Evolutionary conservation across 2,329 filamentous ascomycete genomes (phyloP), one percentile per base, ranked within the genome.

Genomic region (Fusarium sacchari): DNA sequence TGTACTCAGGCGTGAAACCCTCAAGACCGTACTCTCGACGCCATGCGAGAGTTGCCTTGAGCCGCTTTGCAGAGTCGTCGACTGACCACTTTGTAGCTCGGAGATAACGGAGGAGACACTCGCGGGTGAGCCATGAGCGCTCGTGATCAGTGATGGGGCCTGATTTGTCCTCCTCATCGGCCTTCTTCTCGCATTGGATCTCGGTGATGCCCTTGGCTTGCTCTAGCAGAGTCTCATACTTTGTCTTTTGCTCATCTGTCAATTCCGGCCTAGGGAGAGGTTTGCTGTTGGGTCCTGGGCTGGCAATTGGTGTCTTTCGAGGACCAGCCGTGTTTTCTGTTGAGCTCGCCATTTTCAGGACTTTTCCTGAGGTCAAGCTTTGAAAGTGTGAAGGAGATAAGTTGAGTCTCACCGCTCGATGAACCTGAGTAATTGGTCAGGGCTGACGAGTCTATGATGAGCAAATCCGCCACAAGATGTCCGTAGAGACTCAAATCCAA

Each of bases 91-190:
- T 98, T 42, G 94, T 95, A 26, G 96, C 96, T 67, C 96, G 93
- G 36, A 99, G 91, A 81, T 97, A 99, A 76, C 96, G 93, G 44
- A 98, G 88, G 22, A 99, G 88, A 80, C 96, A 98, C 81, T 99
- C 96, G 74, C 91, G 90, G 18, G 95, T 97, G 75, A 99, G 88
- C 91, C 94, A 99, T 84, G 96, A 90, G 79, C 90, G 92, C 84
- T 99, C 96, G 57, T 86, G 84, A 66, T 97, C 94, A 57, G 90
- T 91, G 66, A 98, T 84, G 5, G 94, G 90, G 6, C 89, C 89
- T 14, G 81, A 87, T 69, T 87, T 87, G 70, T 82, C 92, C 75
- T 89, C 88, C 12, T 84, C 79, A 15, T 75, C 72, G 61, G 65
- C 69, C 30, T 73, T 62, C 26, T 90, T 90, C 44, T 89, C 89